phyloP scores from a whole-genome alignment of 139 green algal species.

The Chlamydomonas sp. region DNA sequence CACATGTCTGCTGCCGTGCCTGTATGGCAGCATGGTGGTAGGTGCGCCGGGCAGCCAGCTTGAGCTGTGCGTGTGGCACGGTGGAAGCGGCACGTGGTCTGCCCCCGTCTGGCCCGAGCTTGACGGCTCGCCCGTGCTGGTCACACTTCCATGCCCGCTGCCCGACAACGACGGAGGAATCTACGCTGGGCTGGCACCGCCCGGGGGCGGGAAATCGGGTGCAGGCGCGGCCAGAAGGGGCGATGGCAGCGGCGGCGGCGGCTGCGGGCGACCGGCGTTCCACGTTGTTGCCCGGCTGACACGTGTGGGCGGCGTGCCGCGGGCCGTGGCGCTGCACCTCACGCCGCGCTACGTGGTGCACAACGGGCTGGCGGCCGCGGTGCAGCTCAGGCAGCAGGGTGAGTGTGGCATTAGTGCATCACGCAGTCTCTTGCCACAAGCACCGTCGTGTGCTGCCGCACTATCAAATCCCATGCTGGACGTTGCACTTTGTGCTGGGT shows the following conservation, averaged over 20 bases:
- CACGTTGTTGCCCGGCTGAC: not conserved
- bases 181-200: not conserved
- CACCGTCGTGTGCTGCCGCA: too few species aligned
- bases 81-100: slow-evolving; percentile 12
- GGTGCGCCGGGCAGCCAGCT: not conserved
- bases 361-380: slow-evolving; percentile 68
- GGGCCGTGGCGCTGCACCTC: slow-evolving; percentile 73
- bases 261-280: not conserved
- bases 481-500: too few species aligned
- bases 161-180: slow-evolving; percentile 23
- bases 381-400: slow-evolving; percentile 77
- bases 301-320: not conserved
- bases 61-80: slow-evolving; percentile 29
- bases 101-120: not conserved
- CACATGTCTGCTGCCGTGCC: slow-evolving; percentile 20
- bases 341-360: slow-evolving; percentile 79
- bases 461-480: too few species aligned
- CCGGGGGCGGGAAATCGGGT: not conserved
- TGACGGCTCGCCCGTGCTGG: not conserved
- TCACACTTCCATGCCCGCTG: slow-evolving; percentile 31
- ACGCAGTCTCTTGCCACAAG: too few species aligned
- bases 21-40: slow-evolving; percentile 34
- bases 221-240: not conserved
- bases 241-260: not conserved
- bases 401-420: not conserved